These are phyloP conservation scores for Lyophyllum atratum DNA, from an alignment of 768 basidiomycete genomes.

Conservation along the genomic window DNA sequence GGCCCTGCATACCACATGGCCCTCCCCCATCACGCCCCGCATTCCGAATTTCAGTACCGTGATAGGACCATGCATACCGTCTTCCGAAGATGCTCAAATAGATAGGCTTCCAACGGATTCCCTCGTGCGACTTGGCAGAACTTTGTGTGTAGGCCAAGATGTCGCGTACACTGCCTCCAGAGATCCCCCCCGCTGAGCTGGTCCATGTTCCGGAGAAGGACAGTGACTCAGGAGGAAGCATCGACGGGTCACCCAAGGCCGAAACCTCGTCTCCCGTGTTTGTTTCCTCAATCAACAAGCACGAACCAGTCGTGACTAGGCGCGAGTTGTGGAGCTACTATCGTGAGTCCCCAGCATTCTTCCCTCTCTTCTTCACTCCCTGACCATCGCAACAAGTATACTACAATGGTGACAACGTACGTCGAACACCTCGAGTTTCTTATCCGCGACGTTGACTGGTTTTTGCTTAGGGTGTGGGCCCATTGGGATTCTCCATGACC, in stretches of 20 bases:
- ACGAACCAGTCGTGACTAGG: constrained; percentile 72
- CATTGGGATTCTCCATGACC: constrained; percentile 68
- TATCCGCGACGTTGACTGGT: neutral
- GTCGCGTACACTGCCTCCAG: neutral
- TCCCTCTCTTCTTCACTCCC: neutral
- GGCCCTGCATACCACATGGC: neutral
- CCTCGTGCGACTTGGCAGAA: neutral
- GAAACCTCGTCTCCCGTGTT: constrained; percentile 22
- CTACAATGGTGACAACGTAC: constrained; percentile 81
- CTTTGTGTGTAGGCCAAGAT: neutral
- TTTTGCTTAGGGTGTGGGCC: constrained; percentile 65
- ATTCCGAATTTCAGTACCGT: neutral
- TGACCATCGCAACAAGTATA: constrained; percentile 52
- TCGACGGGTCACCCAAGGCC: neutral
- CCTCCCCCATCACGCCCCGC: neutral
- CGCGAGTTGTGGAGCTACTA: constrained; percentile 83
- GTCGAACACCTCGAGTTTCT: neutral
- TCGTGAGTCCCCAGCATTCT: constrained; percentile 41
- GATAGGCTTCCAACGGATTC: neutral
- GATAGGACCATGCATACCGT: neutral
- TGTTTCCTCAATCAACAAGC: constrained; percentile 40
- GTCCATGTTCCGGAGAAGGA: neutral
- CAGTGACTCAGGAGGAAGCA: neutral
- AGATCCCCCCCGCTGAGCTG: neutral
- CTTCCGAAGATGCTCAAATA: constrained; percentile 2